A percentile compares a stretch with the other conserved stretches of the same genome.
Evolutionary conservation across 208 protist species (phyloP).

Genomic region (Angomonas deanei): DNA sequence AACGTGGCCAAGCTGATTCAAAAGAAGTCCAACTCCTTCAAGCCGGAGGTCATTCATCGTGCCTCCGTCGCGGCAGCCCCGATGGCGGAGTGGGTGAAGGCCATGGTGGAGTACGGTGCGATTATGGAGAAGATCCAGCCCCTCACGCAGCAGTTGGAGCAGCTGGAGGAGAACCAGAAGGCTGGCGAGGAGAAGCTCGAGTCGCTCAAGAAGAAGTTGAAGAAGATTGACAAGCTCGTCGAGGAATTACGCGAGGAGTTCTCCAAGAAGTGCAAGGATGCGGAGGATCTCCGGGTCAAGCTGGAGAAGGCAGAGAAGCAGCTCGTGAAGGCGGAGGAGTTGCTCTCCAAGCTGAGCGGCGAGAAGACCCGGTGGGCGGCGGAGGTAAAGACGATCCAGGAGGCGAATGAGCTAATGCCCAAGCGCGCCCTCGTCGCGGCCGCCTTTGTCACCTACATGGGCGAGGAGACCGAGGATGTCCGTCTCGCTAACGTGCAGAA

Average conservation of each 20-base stretch:
- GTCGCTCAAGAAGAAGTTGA: constrained; percentile 72
- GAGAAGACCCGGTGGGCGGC: constrained; percentile 93
- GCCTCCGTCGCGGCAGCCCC: constrained; percentile 92
- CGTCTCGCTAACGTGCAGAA: constrained; percentile 52
- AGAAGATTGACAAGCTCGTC: constrained; percentile 86
- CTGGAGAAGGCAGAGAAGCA: constrained; percentile 88
- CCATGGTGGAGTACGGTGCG: constrained; percentile 93
- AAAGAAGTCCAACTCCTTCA: constrained; percentile 89
- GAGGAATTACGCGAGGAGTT: constrained; percentile 78
- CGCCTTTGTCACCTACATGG: constrained; percentile 93
- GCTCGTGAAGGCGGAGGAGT: constrained; percentile 83
- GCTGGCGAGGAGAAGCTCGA: constrained; percentile 75
- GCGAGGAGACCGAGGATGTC: constrained; percentile 75
- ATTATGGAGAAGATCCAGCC: constrained; percentile 92
- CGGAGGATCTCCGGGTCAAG: constrained; percentile 79
- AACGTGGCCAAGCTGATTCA: constrained; percentile 86
- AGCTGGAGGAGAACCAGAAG: constrained; percentile 74
- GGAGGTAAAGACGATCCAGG: constrained; percentile 65
- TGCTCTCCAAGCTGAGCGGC: constrained; percentile 93
- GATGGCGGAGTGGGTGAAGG: constrained; percentile 96
- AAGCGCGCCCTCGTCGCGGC: constrained; percentile 82
- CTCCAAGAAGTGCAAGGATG: constrained; percentile 91
- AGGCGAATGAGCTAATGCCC: constrained; percentile 68
- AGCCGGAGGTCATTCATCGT: constrained; percentile 87
- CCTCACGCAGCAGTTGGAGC: constrained; percentile 76